Base-by-base conservation (phyloP, 805 yeast genomes). In the Lipomyces yamanashiensis region DNA sequence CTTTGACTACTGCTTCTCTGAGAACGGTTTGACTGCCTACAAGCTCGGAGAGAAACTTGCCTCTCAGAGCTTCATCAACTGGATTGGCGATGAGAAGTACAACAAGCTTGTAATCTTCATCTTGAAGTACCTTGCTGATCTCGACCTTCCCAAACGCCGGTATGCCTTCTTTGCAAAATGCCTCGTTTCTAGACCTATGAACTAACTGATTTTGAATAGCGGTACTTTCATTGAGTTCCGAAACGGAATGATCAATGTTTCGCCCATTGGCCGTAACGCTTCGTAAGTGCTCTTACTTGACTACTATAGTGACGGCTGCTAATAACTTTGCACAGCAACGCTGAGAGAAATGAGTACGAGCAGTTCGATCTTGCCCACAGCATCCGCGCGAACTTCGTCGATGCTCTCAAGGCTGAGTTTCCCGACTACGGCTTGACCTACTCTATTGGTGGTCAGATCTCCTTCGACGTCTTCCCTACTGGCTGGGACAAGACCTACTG, bases 401-500 rank as follows among this genome's bases (percentile, higher is more conserved):
- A 79, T 59, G 97, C 96, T 58, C 84, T 95, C 75, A 89, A 84
- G 80, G 84, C 85, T 75, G 85, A 87, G 74, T 95, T 95, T 84
- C 78, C 93, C 62, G 93, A 92, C 78, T 82, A 82, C 74, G 89
- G 88, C 61, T 84, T 95, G 75, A 93, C 98, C 71, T 95, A 89
- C 85, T 95, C 99, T 64, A 95, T 95, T 70, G 99, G 99, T 79
- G 99, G 99, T 73, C 98, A 95, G 84, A 95, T 95, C 78, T 93
- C 98, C 41, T 95, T 95, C 74, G 99, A 95, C 75, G 98, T 95
- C 69, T 95, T 95, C 93, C 99, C 99, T 82, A 90, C 97, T 69
- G 99, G 99, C 75, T 95, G 99, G 99, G 99, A 95, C 81, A 95
- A 95, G 86, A 95, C 99, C 67, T 95, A 93, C 83, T 90, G 96